Evolutionary conservation across 257 asterid species (phyloP).

Genomic region (Nicotiana paniculata): DNA sequence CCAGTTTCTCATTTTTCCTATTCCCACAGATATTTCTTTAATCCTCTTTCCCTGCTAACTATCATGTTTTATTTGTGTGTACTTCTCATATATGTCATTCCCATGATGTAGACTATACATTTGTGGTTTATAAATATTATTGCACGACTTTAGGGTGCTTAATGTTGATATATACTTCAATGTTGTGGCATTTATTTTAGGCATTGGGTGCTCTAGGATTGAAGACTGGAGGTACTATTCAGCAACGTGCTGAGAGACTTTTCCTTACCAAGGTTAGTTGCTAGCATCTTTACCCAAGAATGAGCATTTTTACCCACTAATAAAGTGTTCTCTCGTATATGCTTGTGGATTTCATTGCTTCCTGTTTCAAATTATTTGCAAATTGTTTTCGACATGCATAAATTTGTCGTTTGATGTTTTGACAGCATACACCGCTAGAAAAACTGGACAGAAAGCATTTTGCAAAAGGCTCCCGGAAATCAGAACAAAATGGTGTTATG

Average conservation of each 20-base stretch:
- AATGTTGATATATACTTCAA: not conserved
- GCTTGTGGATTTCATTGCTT: not conserved
- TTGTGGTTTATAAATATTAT: not conserved
- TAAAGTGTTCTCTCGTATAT: not conserved
- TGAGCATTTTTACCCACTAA: not conserved
- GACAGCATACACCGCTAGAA: slow-evolving; percentile 77
- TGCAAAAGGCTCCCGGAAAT: slow-evolving; percentile 52
- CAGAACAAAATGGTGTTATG: slow-evolving; percentile 48
- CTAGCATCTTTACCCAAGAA: not conserved
- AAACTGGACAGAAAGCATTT: slow-evolving; percentile 80
- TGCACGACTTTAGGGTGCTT: not conserved
- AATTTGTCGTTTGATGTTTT: slow-evolving; percentile 18
- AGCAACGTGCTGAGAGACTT: slow-evolving; percentile 95
- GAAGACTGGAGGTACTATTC: slow-evolving; percentile 88
- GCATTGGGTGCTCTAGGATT: slow-evolving; percentile 84
- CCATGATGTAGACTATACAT: not conserved
- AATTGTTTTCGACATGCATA: not conserved
- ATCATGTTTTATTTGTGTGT: not conserved
- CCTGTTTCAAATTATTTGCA: not conserved
- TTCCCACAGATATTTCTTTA: not conserved
- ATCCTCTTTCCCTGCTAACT: not conserved
- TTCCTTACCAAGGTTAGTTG: slow-evolving; percentile 74
- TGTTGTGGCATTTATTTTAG: slow-evolving; percentile 29
- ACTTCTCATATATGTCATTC: not conserved
- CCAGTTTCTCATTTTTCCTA: not conserved